Conservation (phyloP, 2,329 filamentous ascomycete species). For the Tolypocladium tundrense region DNA sequence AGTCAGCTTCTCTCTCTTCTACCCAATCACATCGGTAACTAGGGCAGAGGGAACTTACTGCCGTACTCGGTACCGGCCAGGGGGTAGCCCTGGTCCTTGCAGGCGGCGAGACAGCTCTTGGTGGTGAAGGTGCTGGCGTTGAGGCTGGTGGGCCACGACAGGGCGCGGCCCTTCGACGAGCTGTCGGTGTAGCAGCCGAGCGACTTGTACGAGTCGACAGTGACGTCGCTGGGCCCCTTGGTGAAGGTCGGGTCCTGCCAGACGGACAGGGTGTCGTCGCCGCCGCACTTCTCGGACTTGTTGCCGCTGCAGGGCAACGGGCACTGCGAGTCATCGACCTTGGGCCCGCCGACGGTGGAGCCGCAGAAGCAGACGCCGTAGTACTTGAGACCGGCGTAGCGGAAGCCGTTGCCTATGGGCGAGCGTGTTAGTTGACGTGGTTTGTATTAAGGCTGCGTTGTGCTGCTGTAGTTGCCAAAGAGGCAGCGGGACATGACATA, state of each 20-base stretch:
- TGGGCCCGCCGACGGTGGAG: constrained; percentile 40
- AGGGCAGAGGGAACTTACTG: constrained; percentile 7
- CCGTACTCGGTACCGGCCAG: constrained; percentile 38
- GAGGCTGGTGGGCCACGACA: constrained; percentile 32
- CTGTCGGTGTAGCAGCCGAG: constrained; percentile 51
- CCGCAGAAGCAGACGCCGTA: constrained; percentile 44
- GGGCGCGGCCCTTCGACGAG: constrained; percentile 28
- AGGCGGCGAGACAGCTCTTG: constrained; percentile 30
- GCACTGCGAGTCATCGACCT: constrained; percentile 42
- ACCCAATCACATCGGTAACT: background rate
- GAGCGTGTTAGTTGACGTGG: background rate
- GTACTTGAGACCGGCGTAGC: constrained; percentile 40
- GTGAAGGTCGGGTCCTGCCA: constrained; percentile 39
- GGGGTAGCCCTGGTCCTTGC: constrained; percentile 32
- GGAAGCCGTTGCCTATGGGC: constrained; percentile 32
- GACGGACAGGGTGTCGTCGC: constrained; percentile 34
- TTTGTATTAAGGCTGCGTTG: background rate
- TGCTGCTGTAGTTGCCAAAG: background rate
- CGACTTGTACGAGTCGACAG: constrained; percentile 42
- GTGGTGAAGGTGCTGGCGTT: constrained; percentile 27
- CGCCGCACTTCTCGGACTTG: constrained; percentile 34
- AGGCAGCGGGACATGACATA: constrained; percentile 10
- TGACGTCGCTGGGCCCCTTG: constrained; percentile 31
- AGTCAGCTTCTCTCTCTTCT: background rate
- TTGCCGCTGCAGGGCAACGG: constrained; percentile 43